These are phyloP conservation scores for Globisporangium polare DNA, from an alignment of 352 stramenopile species.

Conservation along the genomic window DNA sequence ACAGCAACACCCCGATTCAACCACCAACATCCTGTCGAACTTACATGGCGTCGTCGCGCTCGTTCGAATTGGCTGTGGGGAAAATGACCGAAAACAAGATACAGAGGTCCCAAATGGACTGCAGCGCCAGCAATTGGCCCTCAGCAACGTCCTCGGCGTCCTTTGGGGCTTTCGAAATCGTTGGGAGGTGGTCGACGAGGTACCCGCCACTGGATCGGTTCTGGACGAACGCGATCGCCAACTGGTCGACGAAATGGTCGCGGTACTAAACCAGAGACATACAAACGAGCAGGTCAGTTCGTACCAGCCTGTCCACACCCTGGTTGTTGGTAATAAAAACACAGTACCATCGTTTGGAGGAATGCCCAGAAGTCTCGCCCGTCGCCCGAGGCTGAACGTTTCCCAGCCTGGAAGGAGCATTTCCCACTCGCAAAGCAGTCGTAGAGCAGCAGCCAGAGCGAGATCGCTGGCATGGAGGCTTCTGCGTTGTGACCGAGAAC, in stretches of 20 bases:
- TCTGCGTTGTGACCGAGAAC: neutral
- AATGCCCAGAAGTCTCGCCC: slow-evolving; percentile 51
- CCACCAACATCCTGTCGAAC: too few species aligned
- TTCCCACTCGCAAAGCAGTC: slow-evolving; percentile 27
- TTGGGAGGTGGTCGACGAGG: slow-evolving; percentile 21
- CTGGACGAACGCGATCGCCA: slow-evolving; percentile 37
- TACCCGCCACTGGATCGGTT: slow-evolving; percentile 40
- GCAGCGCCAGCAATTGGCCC: slow-evolving; percentile 19
- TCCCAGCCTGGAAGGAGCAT: slow-evolving; percentile 21
- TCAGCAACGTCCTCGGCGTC: slow-evolving; percentile 12
- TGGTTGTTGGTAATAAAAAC: neutral
- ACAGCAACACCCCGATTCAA: too few species aligned
- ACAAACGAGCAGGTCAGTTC: neutral
- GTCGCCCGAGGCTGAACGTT: slow-evolving; percentile 15
- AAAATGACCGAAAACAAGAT: slow-evolving; percentile 15
- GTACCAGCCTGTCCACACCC: slow-evolving; percentile 1
- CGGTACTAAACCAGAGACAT: slow-evolving; percentile 14
- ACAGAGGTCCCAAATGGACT: slow-evolving; percentile 22
- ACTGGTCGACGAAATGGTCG: slow-evolving; percentile 27
- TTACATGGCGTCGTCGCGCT: slow-evolving; percentile 7
- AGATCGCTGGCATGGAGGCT: slow-evolving; percentile 32
- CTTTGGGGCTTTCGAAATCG: slow-evolving; percentile 7
- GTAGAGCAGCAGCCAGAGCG: slow-evolving; percentile 58
- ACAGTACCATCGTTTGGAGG: slow-evolving; percentile 35
- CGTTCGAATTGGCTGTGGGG: neutral